phyloP scores from a whole-genome alignment of 2,329 filamentous ascomycete species.

The Ambrosiella cleistominuta region DNA sequence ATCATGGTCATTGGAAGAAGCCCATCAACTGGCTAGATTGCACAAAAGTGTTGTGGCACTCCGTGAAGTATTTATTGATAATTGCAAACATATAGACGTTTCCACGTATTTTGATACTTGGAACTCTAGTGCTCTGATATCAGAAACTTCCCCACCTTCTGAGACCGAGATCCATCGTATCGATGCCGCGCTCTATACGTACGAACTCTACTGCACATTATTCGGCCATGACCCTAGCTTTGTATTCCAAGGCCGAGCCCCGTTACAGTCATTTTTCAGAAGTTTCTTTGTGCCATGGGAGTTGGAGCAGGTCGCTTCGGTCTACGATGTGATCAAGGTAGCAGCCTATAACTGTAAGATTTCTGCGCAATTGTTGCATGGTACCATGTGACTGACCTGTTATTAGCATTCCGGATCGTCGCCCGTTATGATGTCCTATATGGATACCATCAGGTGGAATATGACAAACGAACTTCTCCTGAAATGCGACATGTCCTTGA shows the following conservation, averaged over 20 bases:
- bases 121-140: slow-evolving; percentile 5
- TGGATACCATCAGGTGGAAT: slow-evolving; percentile 8
- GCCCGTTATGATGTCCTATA: slow-evolving; percentile 12
- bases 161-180: slow-evolving; percentile 3
- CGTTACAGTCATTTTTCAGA: slow-evolving; percentile 1
- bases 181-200: slow-evolving; percentile 8
- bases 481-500: slow-evolving; percentile 10
- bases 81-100: background rate
- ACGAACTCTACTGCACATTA: slow-evolving; percentile 9
- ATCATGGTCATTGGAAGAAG: background rate
- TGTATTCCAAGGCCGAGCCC: background rate
- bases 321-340: slow-evolving; percentile 5
- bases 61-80: background rate
- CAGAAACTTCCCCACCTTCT: background rate
- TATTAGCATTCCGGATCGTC: slow-evolving; percentile 12
- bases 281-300: slow-evolving; percentile 7
- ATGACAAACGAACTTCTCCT: slow-evolving; percentile 8
- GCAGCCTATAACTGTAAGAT: slow-evolving; percentile 7
- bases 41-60: too few species aligned
- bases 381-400: background rate
- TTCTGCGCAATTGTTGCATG: background rate
- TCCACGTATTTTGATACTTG: slow-evolving; percentile 2
- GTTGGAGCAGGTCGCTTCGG: slow-evolving; percentile 11
- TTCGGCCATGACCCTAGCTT: slow-evolving; percentile 8
- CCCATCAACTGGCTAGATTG: background rate